A percentile compares a stretch with the other conserved stretches of the same genome.
These are phyloP conservation scores for Pseudocercospora pini-densiflorae DNA, from an alignment of 2,329 filamentous ascomycete genomes.

Conservation along the genomic window DNA sequence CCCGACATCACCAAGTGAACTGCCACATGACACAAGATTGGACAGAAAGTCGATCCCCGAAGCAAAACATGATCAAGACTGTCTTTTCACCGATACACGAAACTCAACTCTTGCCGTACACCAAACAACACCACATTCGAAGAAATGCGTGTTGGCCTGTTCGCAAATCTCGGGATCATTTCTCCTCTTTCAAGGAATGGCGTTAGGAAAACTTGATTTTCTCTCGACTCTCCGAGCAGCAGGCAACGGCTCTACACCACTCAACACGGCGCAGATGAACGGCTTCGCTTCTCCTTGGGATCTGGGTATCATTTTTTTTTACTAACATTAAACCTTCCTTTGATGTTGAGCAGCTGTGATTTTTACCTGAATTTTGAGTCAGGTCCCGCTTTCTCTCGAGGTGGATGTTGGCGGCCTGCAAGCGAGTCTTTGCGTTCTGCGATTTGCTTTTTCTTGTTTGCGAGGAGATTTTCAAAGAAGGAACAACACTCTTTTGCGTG, in stretches of 20 bases:
- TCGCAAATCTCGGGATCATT: slow-evolving; percentile 17
- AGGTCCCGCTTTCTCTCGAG: not conserved
- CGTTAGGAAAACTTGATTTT: slow-evolving; percentile 15
- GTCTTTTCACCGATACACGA: not conserved
- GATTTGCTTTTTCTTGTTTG: not conserved
- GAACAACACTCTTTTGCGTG: slow-evolving; percentile 22
- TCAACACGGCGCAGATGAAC: slow-evolving; percentile 27
- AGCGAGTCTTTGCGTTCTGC: slow-evolving; percentile 3
- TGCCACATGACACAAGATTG: not conserved
- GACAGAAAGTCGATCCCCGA: slow-evolving; percentile 29
- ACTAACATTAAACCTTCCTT: not conserved
- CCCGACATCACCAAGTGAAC: slow-evolving; percentile 33
- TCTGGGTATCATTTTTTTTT: not conserved
- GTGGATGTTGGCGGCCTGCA: not conserved
- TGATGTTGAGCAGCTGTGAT: not conserved
- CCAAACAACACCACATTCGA: slow-evolving; percentile 17
- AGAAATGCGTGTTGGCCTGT: slow-evolving; percentile 21
- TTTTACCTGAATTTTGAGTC: not conserved
- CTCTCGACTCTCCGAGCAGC: slow-evolving; percentile 9
- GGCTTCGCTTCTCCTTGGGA: slow-evolving; percentile 15
- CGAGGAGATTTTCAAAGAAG: slow-evolving; percentile 9
- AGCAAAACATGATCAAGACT: slow-evolving; percentile 27
- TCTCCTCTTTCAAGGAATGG: slow-evolving; percentile 28
- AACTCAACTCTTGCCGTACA: slow-evolving; percentile 30
- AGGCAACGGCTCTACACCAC: slow-evolving; percentile 28